These are phyloP conservation scores for Parsonsia alboflavescens DNA, from an alignment of 257 asterid species.

Conservation along the genomic window DNA sequence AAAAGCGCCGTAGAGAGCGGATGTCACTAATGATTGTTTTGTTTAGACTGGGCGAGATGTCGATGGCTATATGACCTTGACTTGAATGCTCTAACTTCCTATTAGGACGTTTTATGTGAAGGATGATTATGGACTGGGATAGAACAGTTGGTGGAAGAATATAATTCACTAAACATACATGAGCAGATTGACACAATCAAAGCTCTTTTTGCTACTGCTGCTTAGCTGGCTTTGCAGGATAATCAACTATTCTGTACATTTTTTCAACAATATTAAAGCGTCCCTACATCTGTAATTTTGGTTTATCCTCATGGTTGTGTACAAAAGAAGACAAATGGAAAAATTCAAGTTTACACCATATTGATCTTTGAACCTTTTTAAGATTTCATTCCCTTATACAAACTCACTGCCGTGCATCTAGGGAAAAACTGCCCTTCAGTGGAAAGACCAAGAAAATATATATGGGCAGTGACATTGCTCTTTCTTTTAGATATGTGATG, in stretches of 20 bases:
- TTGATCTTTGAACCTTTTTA: background rate
- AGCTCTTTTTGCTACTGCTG: background rate
- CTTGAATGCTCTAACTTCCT: background rate
- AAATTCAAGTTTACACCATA: background rate
- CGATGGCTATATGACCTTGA: background rate
- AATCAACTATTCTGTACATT: background rate
- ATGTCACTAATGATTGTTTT: background rate
- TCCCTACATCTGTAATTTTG: background rate
- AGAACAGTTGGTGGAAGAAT: background rate
- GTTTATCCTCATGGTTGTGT: background rate
- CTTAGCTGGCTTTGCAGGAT: background rate
- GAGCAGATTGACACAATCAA: background rate
- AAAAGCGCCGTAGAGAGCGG: background rate
- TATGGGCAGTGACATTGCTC: background rate
- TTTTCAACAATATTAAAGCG: background rate
- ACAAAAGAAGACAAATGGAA: background rate
- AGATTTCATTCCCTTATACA: background rate
- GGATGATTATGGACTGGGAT: no score
- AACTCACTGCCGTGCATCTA: background rate
- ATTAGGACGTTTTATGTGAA: background rate
- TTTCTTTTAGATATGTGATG: background rate
- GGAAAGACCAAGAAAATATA: background rate
- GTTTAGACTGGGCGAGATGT: background rate
- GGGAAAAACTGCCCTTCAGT: background rate
- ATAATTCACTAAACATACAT: background rate